These are phyloP conservation scores for Streptanthus diversifolius DNA, from an alignment of 345 rosid species.

Conservation along the genomic window DNA sequence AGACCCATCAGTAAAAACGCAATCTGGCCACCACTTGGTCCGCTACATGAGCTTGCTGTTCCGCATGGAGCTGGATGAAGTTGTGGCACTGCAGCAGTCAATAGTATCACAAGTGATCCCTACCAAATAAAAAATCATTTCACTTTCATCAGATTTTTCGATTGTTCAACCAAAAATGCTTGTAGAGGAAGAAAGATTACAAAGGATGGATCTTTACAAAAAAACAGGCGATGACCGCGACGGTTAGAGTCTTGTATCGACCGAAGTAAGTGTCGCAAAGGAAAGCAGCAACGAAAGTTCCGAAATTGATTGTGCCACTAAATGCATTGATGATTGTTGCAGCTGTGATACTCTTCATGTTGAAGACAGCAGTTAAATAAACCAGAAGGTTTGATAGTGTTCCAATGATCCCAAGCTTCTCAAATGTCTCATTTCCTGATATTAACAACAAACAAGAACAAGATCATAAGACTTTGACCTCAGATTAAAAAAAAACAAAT, in stretches of 20 bases:
- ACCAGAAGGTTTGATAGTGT: constrained; percentile 71
- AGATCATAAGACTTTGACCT: constrained; percentile 5
- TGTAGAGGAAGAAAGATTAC: not conserved
- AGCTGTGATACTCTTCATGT: constrained; percentile 65
- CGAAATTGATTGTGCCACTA: constrained; percentile 66
- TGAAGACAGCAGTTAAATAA: constrained; percentile 70
- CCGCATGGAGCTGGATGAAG: constrained; percentile 55
- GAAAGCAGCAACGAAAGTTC: constrained; percentile 70
- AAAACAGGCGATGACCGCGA: constrained; percentile 61
- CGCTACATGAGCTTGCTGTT: constrained; percentile 34
- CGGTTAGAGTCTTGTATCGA: constrained; percentile 65
- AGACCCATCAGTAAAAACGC: constrained; percentile 54
- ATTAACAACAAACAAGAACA: not conserved
- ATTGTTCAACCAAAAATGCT: not conserved
- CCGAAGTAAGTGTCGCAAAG: constrained; percentile 76
- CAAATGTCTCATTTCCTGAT: constrained; percentile 69
- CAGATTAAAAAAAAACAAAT: not conserved
- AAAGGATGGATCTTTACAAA: constrained; percentile 40
- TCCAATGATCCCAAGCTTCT: constrained; percentile 85
- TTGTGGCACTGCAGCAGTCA: constrained; percentile 55
- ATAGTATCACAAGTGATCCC: constrained; percentile 56
- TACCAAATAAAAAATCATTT: constrained; percentile 21
- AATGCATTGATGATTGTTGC: constrained; percentile 68
- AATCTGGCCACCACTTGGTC: constrained; percentile 58
- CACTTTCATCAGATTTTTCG: not conserved